Base-by-base conservation (phyloP, 306 rosid genomes). In the Dalbergia oliveri region DNA sequence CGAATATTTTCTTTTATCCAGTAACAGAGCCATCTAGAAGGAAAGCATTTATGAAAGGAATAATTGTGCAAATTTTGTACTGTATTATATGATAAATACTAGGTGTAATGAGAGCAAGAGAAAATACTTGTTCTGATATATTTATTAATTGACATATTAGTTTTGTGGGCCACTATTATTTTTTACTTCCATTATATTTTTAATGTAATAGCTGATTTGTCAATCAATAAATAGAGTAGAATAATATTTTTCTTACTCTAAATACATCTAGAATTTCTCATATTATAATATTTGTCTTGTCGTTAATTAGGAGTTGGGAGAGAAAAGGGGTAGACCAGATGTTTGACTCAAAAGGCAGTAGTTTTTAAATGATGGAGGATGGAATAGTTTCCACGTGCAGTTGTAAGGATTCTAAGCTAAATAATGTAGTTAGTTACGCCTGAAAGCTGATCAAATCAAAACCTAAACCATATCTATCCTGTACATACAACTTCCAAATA, bases 401-500 rank as follows among this genome's bases (percentile, higher is more conserved):
- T 43, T 63, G 74, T 77, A 71, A 61, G 73, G 57, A 76, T 76
- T 82, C 54, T 34, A 76, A 77, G 82, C 75, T 26, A 82, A 82
- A 74, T 50, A 82, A 82, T 76, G 57, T 34, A 50, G 86, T 82
- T 82, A 82, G 86, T 82, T 82, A 82, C 44, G 69, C 50, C 82
- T 41, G 14, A 82, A 82, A 70, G 37, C 64, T 71, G 65, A 77
- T 77, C 69, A 63, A 82, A 82, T 62, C 75, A 59, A 82, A 70
- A 70, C 79, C 82, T 76, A 63, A 82, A 76, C 70, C 86, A 69
- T 69, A 82, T 76, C 71, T 43, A 14, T 35, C 58, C 23, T 73
- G 13, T 58, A 14, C n/a, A 0, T 60, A 51, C 69, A 82, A 15
- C 84, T 66, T 81, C 81, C 76, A 19, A 34, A 16, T 75, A 39